Percentiles rank a stretch among this genome's conserved stretches.
phyloP scores from a whole-genome alignment of 352 stramenopile species.

The Globisporangium canariense region DNA sequence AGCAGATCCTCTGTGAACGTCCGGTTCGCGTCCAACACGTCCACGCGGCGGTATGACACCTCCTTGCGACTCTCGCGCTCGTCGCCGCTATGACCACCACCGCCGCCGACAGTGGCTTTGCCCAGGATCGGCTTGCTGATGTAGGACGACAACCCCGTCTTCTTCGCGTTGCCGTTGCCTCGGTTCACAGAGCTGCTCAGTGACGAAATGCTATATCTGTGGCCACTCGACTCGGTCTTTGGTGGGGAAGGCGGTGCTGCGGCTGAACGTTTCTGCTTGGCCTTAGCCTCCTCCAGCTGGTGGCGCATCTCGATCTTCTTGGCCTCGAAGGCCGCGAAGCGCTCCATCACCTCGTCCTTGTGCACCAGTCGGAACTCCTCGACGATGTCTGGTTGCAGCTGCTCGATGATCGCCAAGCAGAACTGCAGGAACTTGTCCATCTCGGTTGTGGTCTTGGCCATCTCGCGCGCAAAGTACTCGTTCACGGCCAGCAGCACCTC shows the following conservation, averaged over 20 bases:
- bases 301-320: conserved; percentile 87
- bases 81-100: conserved; percentile 19
- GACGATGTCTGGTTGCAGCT: conserved; percentile 70
- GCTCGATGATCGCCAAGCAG: conserved; percentile 59
- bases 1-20: conserved; percentile 59
- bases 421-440: conserved; percentile 74
- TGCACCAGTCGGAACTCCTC: conserved; percentile 71
- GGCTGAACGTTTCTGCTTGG: conserved; percentile 35
- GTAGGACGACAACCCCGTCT: conserved; percentile 45
- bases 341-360: conserved; percentile 80
- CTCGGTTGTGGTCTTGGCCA: conserved; percentile 59
- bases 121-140: conserved; percentile 61
- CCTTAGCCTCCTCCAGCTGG: conserved; percentile 69
- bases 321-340: conserved; percentile 70
- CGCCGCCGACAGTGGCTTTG: conserved; percentile 13
- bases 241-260: conserved; percentile 52
- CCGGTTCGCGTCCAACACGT: conserved; percentile 66
- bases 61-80: conserved; percentile 42
- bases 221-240: conserved; percentile 36
- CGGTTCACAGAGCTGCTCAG: conserved; percentile 24
- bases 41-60: conserved; percentile 66
- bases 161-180: conserved; percentile 21
- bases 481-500: conserved; percentile 79
- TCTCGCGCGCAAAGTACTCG: conserved; percentile 70
- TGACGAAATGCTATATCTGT: conserved; percentile 42